Evolutionary conservation across 1,284 basidiomycete species (phyloP).

Genomic region (Microbotryum silenes-acaulis): DNA sequence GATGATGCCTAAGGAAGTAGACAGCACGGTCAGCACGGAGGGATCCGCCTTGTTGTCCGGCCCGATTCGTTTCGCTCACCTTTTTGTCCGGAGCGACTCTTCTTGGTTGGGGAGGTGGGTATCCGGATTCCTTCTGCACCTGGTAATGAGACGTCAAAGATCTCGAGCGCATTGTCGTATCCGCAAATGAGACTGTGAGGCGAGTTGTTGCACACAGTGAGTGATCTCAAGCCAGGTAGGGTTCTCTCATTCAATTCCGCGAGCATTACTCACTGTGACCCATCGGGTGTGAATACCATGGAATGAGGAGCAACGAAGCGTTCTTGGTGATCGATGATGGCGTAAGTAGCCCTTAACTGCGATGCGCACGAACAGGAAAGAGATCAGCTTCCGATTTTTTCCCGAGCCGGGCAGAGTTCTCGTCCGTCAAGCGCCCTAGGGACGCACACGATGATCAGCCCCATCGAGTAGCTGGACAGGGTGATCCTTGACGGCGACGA

Average conservation of each 20-base stretch:
- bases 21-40: too few species aligned
- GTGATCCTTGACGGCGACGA: conserved; percentile 28
- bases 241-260: not conserved
- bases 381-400: not conserved
- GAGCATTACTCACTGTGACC: conserved; percentile 52
- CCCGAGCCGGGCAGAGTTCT: too few species aligned
- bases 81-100: conserved; percentile 74
- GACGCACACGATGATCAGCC: conserved; percentile 14
- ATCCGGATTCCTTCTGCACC: conserved; percentile 61
- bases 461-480: conserved; percentile 28
- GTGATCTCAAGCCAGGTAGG: not conserved
- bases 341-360: conserved; percentile 79
- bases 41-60: too few species aligned
- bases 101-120: conserved; percentile 65
- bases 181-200: conserved; percentile 70
- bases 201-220: not conserved
- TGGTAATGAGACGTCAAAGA: conserved; percentile 67
- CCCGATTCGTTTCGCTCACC: conserved; percentile 45
- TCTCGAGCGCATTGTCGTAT: conserved; percentile 78
- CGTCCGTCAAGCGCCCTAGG: too few species aligned
- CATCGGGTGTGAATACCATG: conserved; percentile 63
- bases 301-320: conserved; percentile 75
- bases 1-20: conserved; percentile 57
- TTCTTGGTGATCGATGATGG: conserved; percentile 82
- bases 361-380: not conserved